Evolutionary conservation across 495 filamentous ascomycete genomes (phyloP).

Genomic region (Lasiosphaeria ovina): DNA sequence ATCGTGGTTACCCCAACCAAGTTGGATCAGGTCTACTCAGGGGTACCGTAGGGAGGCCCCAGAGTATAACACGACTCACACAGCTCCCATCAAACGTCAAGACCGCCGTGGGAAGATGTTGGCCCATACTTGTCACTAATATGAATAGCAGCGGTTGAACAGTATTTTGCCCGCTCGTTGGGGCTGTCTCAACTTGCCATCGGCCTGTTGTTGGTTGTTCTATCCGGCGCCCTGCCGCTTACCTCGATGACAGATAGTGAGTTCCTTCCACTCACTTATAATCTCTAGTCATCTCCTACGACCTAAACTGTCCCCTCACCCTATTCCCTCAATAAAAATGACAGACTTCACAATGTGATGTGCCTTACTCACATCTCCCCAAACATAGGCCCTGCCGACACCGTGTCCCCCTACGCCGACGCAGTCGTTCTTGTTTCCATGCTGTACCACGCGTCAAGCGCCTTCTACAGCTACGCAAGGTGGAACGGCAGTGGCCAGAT

Average conservation of each 20-base stretch:
- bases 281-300: neutral
- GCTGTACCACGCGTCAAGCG: slow-evolving; percentile 59
- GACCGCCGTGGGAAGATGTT: neutral
- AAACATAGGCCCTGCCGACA: slow-evolving; percentile 17
- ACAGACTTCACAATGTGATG: neutral
- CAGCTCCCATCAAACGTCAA: too few species aligned
- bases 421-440: slow-evolving; percentile 64
- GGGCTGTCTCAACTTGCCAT: slow-evolving; percentile 67
- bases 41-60: too few species aligned
- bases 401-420: slow-evolving; percentile 33
- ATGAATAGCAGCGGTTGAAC: slow-evolving; percentile 47
- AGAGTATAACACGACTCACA: too few species aligned
- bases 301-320: neutral
- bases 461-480: slow-evolving; percentile 67
- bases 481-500: slow-evolving; percentile 53
- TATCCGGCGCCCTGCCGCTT: slow-evolving; percentile 76
- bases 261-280: slow-evolving; percentile 5
- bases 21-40: too few species aligned
- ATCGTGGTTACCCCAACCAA: too few species aligned
- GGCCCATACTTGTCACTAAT: neutral
- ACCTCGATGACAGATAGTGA: slow-evolving; percentile 40
- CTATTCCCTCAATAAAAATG: neutral
- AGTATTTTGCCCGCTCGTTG: slow-evolving; percentile 69
- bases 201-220: slow-evolving; percentile 60
- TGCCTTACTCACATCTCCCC: neutral